Conservation (phyloP, 805 yeast species). For the Metschnikowia picachoensis region DNA sequence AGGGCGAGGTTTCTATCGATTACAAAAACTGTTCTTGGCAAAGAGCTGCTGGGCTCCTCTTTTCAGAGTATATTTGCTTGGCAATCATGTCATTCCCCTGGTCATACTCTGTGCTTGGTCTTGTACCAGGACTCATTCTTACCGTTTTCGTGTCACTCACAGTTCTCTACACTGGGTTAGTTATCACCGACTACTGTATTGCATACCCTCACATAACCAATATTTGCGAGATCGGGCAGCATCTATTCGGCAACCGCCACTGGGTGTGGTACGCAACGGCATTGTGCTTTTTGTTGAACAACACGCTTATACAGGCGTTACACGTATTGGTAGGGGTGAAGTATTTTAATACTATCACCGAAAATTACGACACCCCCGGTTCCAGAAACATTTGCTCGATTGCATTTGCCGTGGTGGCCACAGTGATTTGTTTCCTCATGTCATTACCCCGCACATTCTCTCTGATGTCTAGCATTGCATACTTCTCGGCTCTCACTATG, state of each 20-base stretch:
- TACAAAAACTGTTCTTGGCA: constrained; percentile 55
- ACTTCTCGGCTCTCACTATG: constrained; percentile 55
- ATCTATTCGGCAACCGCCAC: constrained; percentile 46
- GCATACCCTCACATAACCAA: constrained; percentile 48
- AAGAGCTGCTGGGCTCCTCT: constrained; percentile 55
- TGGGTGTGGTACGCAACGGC: constrained; percentile 60
- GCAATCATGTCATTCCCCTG: constrained; percentile 67
- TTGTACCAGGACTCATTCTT: constrained; percentile 54
- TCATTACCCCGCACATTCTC: constrained; percentile 57
- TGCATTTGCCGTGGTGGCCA: constrained; percentile 47
- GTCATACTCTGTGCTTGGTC: constrained; percentile 57
- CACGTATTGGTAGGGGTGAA: constrained; percentile 60
- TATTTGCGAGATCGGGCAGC: constrained; percentile 58
- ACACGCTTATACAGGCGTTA: constrained; percentile 54
- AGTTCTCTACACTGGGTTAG: constrained; percentile 54
- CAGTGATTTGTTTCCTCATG: constrained; percentile 46
- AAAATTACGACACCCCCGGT: constrained; percentile 30
- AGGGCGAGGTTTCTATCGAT: constrained; percentile 30
- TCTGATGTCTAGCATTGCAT: constrained; percentile 47
- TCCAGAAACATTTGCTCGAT: constrained; percentile 41
- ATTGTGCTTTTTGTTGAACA: constrained; percentile 49
- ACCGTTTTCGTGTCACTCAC: constrained; percentile 49
- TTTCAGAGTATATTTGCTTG: constrained; percentile 57
- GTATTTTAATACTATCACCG: constrained; percentile 51
- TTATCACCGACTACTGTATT: constrained; percentile 51